These are phyloP conservation scores for Arabidopsis hybrid DNA, from an alignment of 441 rosid genomes.

Conservation along the genomic window DNA sequence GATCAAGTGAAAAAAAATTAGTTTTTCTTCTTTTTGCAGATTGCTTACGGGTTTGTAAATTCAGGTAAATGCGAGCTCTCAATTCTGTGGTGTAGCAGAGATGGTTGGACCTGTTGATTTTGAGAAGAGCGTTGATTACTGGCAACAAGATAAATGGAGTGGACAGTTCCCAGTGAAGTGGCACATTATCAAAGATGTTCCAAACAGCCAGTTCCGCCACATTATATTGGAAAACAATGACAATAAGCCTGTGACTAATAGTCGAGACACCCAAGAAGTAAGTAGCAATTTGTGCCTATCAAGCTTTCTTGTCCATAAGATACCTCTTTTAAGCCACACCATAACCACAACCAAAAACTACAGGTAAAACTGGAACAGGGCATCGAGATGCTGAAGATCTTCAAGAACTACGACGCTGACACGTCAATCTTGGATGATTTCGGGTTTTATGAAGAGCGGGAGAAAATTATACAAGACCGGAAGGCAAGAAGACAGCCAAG, in stretches of 20 bases:
- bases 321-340: constrained; percentile 5
- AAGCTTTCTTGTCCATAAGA: constrained; percentile 20
- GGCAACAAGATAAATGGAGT: constrained; percentile 80
- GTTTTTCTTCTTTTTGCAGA: constrained; percentile 19
- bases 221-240: constrained; percentile 68
- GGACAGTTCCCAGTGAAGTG: constrained; percentile 74
- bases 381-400: constrained; percentile 61
- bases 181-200: constrained; percentile 74
- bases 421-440: constrained; percentile 69
- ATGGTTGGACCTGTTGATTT: constrained; percentile 77
- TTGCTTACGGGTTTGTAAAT: constrained; percentile 36
- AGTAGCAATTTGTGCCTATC: constrained; percentile 3
- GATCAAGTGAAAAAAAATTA: constrained; percentile 12
- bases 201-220: constrained; percentile 69
- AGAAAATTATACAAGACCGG: constrained; percentile 67
- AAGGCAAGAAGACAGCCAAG: constrained; percentile 66
- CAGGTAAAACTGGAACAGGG: constrained; percentile 77
- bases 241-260: constrained; percentile 70
- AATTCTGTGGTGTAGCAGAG: constrained; percentile 72
- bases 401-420: constrained; percentile 61
- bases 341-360: constrained; percentile 28
- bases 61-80: constrained; percentile 77
- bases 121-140: constrained; percentile 69
- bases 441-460: constrained; percentile 66
- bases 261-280: constrained; percentile 79